Percentiles rank a stretch among this genome's conserved stretches.
Evolutionary conservation across 352 stramenopile genomes (phyloP).

Genomic region (Phytophthora kernoviae): DNA sequence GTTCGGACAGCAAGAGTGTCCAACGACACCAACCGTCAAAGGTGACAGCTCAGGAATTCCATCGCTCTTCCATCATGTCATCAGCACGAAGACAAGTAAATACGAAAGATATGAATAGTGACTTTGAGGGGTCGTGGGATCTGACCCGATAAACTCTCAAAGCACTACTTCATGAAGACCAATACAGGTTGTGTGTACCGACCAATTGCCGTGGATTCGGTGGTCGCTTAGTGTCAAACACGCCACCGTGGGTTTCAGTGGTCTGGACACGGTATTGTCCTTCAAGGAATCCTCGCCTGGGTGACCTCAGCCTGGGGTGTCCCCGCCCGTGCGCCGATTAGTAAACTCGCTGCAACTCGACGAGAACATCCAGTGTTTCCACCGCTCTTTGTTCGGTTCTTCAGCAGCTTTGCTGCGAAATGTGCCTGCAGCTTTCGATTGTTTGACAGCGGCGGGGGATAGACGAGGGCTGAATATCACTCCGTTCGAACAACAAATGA

Average conservation of each 20-base stretch:
- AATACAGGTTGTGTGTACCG: background rate
- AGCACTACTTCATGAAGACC: background rate
- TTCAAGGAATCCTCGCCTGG: no score
- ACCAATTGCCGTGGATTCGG: background rate
- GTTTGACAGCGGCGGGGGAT: conserved; percentile 27
- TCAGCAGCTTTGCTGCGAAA: conserved; percentile 10
- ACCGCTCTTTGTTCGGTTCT: conserved; percentile 15
- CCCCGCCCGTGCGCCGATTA: no score
- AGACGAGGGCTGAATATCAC: background rate
- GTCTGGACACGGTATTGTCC: no score
- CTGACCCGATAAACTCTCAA: no score
- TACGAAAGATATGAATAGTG: no score
- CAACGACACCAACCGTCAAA: no score
- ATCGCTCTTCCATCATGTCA: background rate
- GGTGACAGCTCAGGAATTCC: no score
- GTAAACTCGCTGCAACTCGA: conserved; percentile 27
- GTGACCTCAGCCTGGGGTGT: no score
- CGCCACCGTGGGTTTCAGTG: conserved; percentile 4
- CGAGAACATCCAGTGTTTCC: conserved; percentile 31
- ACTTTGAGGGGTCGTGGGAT: no score
- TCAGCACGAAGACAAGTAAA: background rate
- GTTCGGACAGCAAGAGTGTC: no score
- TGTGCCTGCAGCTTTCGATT: conserved; percentile 1
- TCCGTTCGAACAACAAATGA: conserved; percentile 27
- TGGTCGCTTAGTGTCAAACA: conserved; percentile 18